Conservation (phyloP, 1,284 basidiomycete species). For the Rhodotorula sp. region DNA sequence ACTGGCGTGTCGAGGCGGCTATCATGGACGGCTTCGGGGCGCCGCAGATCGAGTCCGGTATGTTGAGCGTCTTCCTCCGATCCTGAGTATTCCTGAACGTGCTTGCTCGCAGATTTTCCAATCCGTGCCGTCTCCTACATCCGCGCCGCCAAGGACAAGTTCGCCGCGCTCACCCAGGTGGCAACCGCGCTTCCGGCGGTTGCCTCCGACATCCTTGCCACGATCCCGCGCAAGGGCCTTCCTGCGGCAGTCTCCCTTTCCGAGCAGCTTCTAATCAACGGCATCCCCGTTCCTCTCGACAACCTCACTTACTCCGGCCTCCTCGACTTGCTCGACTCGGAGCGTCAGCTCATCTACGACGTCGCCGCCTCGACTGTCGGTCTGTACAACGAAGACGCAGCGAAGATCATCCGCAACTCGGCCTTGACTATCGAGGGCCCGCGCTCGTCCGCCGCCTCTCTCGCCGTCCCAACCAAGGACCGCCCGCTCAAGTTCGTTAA, state of each 20-base stretch:
- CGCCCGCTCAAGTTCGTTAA: constrained; percentile 57
- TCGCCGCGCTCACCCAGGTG: constrained; percentile 65
- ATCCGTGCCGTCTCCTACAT: constrained; percentile 71
- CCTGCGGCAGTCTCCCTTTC: constrained; percentile 42
- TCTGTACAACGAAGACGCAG: constrained; percentile 62
- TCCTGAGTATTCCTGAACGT: constrained; percentile 6
- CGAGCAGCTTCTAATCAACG: constrained; percentile 64
- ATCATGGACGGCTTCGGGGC: not conserved
- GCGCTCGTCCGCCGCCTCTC: constrained; percentile 32
- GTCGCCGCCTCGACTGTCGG: constrained; percentile 62
- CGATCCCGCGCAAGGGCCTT: not conserved
- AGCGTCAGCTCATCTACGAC: constrained; percentile 56
- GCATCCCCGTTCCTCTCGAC: constrained; percentile 54
- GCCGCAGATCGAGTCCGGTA: not conserved
- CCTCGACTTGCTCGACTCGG: constrained; percentile 60
- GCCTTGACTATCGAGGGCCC: constrained; percentile 10
- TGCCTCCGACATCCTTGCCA: constrained; percentile 63
- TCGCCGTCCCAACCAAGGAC: constrained; percentile 54
- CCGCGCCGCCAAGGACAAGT: constrained; percentile 59
- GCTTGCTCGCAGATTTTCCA: constrained; percentile 59
- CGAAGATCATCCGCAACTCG: constrained; percentile 60
- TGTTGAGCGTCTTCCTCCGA: not conserved
- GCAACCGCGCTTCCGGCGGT: constrained; percentile 79
- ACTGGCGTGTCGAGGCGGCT: constrained; percentile 31
- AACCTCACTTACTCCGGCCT: constrained; percentile 55